Base-by-base conservation (phyloP, 768 basidiomycete species). In the Pisolithus tinctorius region DNA sequence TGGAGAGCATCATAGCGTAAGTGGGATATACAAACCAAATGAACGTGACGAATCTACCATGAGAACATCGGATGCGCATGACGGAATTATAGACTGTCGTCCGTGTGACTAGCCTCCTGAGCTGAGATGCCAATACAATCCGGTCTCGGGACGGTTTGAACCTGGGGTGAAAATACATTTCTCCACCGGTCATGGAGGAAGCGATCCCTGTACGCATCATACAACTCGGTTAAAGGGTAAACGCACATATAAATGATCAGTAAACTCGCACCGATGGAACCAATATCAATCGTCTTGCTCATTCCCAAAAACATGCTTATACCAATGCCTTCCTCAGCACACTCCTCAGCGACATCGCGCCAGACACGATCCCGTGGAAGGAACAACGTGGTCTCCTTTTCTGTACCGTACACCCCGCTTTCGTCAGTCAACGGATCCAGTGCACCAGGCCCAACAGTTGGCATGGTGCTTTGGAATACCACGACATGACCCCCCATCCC, bases 141-240 rank as follows among this genome's bases (percentile, higher is more conserved):
- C 75, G 75, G 63, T 96, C 93, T 45, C 86, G 78, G 6, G 68
- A 64, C 3, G 80, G 76, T 48, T 85, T 78, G 64, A 92, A 99
- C n/a, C 89, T 79, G 8, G 95, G 96, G 61, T 94, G 88, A 72
- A 86, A 95, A 69, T 87, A 94, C 1, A 95, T 60, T 51, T 93
- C 91, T 17, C 96, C 96, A 13, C 96, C 96, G 6, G 91, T 92
- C 10, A 82, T 63, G 0, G 82, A 82, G 0, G 86, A 64, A 6
- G 93, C 75, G 4, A 75, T 68, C 40, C 86, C 88, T 84, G 53
- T 11, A 26, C 9, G n/a, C 14, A 31, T 44, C 47, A 56, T 44
- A 60, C 39, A 29, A 51, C 47, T 38, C 30, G 51, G 20, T 11
- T 16, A 10, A 42, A 14, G 43, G 4, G 16, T 4, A 16, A 38